Conservation (phyloP, 129 eudicot species). For the Dittrichia graveolens region DNA sequence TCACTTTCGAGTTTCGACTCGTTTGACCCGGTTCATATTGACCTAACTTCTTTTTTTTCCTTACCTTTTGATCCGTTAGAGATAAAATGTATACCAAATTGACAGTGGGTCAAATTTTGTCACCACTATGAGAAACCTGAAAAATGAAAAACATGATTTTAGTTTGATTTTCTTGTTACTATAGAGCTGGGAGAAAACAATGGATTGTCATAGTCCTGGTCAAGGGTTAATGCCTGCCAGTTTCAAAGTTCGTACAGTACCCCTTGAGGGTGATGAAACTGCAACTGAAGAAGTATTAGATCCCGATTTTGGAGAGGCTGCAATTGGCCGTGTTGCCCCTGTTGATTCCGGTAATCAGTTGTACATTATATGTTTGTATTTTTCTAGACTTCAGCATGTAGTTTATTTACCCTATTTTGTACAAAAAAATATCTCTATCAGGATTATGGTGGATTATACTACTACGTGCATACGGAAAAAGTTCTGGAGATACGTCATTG, state of each 20-base stretch:
- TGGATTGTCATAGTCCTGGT: conserved; percentile 94
- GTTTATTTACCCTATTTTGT: too few species aligned
- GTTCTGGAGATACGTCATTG: conserved; percentile 58
- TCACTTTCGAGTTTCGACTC: too few species aligned
- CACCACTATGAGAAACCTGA: background rate
- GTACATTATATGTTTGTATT: too few species aligned
- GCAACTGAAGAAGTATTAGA: conserved; percentile 77
- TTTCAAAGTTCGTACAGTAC: conserved; percentile 77
- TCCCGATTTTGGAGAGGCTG: conserved; percentile 93
- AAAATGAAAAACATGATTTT: background rate
- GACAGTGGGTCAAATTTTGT: too few species aligned
- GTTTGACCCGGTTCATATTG: too few species aligned
- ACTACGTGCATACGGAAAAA: conserved; percentile 73
- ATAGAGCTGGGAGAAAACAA: conserved; percentile 96
- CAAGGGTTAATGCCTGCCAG: conserved; percentile 97
- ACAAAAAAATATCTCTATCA: background rate
- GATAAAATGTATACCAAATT: too few species aligned
- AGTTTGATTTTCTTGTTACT: conserved; percentile 12
- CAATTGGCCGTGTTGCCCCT: conserved; percentile 97
- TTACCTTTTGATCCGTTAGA: too few species aligned
- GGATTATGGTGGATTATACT: conserved; percentile 89
- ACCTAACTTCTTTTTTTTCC: too few species aligned
- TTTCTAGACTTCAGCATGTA: too few species aligned
- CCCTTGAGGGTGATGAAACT: conserved; percentile 64
- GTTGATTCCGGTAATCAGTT: conserved; percentile 73